phyloP scores from a whole-genome alignment of 1,284 basidiomycete genomes.

The Grifola frondosa region DNA sequence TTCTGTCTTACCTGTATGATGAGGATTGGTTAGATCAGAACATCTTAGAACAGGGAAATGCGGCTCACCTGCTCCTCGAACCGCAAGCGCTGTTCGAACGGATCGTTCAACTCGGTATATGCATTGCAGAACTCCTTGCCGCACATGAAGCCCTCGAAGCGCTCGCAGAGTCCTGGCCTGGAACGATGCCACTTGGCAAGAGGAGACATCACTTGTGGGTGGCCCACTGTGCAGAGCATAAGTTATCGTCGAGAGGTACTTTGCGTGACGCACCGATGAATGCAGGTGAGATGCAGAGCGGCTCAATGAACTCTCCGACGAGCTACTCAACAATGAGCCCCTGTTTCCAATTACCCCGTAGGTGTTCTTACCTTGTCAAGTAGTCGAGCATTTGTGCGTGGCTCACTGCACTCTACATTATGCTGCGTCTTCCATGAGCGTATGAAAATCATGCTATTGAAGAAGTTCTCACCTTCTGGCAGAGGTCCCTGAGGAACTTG shows the following conservation, averaged over 20 bases:
- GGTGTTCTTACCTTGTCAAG: slow-evolving; percentile 80
- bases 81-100: slow-evolving; percentile 92
- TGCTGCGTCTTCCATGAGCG: slow-evolving; percentile 51
- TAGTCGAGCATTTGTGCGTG: slow-evolving; percentile 92
- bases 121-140: slow-evolving; percentile 98
- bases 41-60: background rate
- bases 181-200: slow-evolving; percentile 96
- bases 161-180: slow-evolving; percentile 92
- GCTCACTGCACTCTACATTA: slow-evolving; percentile 96
- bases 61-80: slow-evolving; percentile 87
- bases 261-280: slow-evolving; percentile 77
- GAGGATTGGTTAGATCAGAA: background rate
- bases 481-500: slow-evolving; percentile 85
- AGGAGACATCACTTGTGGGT: slow-evolving; percentile 99
- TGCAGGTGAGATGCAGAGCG: slow-evolving; percentile 92
- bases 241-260: slow-evolving; percentile 1
- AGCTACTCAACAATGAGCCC: slow-evolving; percentile 50
- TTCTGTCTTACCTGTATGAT: slow-evolving; percentile 75
- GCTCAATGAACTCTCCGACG: slow-evolving; percentile 97
- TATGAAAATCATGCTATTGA: background rate
- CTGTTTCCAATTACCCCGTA: too few species aligned
- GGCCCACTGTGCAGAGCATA: slow-evolving; percentile 65
- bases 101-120: slow-evolving; percentile 98
- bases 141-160: slow-evolving; percentile 98
- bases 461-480: slow-evolving; percentile 62